These are phyloP conservation scores for Hebeloma cylindrosporum DNA, from an alignment of 768 basidiomycete genomes.

Conservation along the genomic window DNA sequence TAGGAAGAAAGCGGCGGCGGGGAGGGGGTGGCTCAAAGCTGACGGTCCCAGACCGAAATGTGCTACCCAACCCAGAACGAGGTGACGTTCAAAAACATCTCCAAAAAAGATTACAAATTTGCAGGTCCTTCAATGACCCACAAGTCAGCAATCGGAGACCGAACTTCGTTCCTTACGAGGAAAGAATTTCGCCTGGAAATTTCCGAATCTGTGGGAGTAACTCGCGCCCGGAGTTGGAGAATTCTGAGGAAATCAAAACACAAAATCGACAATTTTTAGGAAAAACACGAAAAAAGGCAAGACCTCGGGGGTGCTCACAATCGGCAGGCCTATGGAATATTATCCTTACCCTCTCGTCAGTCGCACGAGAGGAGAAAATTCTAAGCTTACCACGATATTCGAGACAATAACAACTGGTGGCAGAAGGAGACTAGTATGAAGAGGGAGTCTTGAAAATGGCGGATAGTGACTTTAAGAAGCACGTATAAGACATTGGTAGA, in stretches of 20 bases:
- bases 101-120: too few species aligned
- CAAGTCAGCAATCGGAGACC: background rate
- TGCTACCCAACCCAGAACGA: too few species aligned
- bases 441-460: conserved; percentile 27
- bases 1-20: too few species aligned
- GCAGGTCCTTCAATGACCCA: conserved; percentile 13
- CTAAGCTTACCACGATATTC: conserved; percentile 33
- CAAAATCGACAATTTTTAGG: conserved; percentile 2
- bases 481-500: background rate
- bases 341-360: too few species aligned
- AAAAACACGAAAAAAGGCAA: background rate
- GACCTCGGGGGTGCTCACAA: conserved; percentile 25
- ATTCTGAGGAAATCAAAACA: conserved; percentile 28
- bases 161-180: conserved; percentile 27
- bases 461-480: background rate
- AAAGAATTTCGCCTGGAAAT: conserved; percentile 30
- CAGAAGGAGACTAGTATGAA: conserved; percentile 34
- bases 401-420: conserved; percentile 37
- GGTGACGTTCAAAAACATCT: too few species aligned
- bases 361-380: background rate
- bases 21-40: too few species aligned
- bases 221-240: conserved; percentile 39
- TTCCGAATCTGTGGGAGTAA: conserved; percentile 32
- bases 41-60: too few species aligned
- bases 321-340: conserved; percentile 33